Evolutionary conservation across 164 flowering plant species (phyloP).

Genomic region (Cinnamomum chago): DNA sequence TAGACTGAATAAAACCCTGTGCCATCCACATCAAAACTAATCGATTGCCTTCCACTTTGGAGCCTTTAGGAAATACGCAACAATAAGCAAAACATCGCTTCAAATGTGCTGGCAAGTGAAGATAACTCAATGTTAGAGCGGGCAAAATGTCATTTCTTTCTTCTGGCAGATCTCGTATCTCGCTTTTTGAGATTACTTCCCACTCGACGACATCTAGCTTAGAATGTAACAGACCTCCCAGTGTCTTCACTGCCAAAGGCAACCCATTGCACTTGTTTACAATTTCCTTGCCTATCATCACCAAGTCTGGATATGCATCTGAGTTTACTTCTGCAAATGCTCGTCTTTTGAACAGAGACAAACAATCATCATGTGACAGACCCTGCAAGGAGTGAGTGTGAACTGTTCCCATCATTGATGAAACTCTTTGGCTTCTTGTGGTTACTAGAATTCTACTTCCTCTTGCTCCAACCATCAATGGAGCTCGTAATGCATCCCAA

Average conservation of each 20-base stretch:
- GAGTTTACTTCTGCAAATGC: background rate
- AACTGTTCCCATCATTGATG: conserved; percentile 6
- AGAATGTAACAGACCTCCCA: conserved; percentile 1
- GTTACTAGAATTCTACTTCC: conserved; percentile 18
- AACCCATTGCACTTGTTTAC: conserved; percentile 8
- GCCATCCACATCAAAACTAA: conserved; percentile 15
- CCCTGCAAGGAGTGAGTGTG: background rate
- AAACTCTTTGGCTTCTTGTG: conserved; percentile 10
- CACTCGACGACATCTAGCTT: conserved; percentile 2
- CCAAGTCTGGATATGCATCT: conserved; percentile 1
- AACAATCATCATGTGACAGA: background rate
- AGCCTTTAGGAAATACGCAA: conserved; percentile 13
- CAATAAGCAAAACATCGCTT: conserved; percentile 14
- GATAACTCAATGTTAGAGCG: conserved; percentile 12
- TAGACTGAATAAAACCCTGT: background rate
- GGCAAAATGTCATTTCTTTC: background rate
- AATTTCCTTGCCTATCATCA: background rate
- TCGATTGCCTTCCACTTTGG: background rate
- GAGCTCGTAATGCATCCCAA: conserved; percentile 5
- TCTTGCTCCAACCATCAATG: background rate
- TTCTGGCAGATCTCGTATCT: conserved; percentile 9
- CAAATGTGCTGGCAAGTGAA: conserved; percentile 11
- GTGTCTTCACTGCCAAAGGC: conserved; percentile 12
- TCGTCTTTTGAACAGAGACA: background rate
- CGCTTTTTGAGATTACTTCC: conserved; percentile 1